Conservation (phyloP, 257 asterid species). For the Nicotiana tomentosiformis region DNA sequence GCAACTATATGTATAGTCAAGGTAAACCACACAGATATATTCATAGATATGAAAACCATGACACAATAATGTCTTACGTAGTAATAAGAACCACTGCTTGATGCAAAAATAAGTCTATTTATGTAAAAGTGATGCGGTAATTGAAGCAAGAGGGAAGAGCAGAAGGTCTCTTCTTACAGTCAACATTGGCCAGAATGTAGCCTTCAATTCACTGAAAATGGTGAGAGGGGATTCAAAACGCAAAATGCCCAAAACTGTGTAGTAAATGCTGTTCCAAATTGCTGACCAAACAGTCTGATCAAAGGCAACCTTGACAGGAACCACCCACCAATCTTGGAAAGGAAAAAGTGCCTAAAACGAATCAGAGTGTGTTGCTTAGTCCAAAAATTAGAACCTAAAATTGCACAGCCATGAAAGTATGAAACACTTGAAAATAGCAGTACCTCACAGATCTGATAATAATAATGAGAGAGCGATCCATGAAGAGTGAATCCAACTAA, state of each 20-base stretch:
- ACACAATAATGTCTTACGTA: background rate
- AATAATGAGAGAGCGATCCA: constrained; percentile 87
- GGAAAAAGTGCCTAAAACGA: constrained; percentile 72
- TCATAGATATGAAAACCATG: background rate
- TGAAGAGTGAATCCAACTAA: constrained; percentile 69
- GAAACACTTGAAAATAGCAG: background rate
- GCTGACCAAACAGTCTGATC: constrained; percentile 88
- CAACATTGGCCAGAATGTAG: constrained; percentile 78
- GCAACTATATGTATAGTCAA: background rate
- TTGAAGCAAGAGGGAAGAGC: background rate
- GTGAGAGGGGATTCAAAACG: constrained; percentile 67
- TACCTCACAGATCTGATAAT: constrained; percentile 87
- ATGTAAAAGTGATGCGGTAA: background rate
- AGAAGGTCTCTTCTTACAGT: constrained; percentile 48
- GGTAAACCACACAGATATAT: background rate
- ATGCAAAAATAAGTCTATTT: background rate
- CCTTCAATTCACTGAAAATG: constrained; percentile 52
- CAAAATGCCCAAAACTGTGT: constrained; percentile 49
- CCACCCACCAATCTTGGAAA: constrained; percentile 86
- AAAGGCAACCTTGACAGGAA: constrained; percentile 74
- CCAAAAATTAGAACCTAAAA: background rate
- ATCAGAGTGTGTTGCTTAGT: background rate
- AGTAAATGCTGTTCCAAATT: constrained; percentile 84
- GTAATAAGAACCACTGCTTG: background rate
- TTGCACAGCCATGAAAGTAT: background rate